Evolutionary conservation across 2,329 filamentous ascomycete genomes (phyloP), one percentile per base, ranked within the genome.

Genomic region (Mollisiaceae sp.): DNA sequence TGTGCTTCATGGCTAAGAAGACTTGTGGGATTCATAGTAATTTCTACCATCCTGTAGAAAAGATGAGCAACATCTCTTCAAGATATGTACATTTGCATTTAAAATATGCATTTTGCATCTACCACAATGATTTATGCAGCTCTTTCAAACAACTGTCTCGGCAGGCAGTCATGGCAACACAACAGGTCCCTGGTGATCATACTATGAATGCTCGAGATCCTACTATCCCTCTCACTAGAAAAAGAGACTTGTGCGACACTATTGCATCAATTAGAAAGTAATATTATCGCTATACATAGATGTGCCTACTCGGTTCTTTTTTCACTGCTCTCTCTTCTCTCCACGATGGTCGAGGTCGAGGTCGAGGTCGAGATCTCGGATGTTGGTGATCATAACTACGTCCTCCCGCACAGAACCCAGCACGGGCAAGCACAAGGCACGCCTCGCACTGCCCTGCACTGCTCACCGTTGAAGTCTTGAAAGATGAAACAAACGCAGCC

Each of bases 401-500:
- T 20, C n/a, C 11, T 11, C 6, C 45, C 4, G 20, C 11, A 20
- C 11, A 50, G 22, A 22, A 50, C 45, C 20, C 12, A 43, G 15
- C 41, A 43, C 41, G 6, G n/a, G 8, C 20, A 1, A 43, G 15
- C 41, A 43, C 41, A 20, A 8, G 8, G 45, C 45, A 4, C 1
- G 27, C 38, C 3, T 4, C 38, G 12, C 38, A 22, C 43, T 22
- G 27, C 38, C 3, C 2, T 9, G 12, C 38, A 22, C 43, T 22
- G 8, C n/a, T 6, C 50, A 32, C 50, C 50, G 50, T 35, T 22
- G 50, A 27, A n/a, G n/a, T n/a, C n/a, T n/a, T n/a, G n/a, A n/a
- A n/a, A 54, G 15, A 18, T 54, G 50, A 54, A 54, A 54, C 50
- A 24, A 24, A 12, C 50, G 24, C 50, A 54, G 22, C 24, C 22